Evolutionary conservation across 1,139 yeast species (phyloP), one percentile per base, ranked within the genome.

Genomic region (Lodderomyces oxycetoniae): DNA sequence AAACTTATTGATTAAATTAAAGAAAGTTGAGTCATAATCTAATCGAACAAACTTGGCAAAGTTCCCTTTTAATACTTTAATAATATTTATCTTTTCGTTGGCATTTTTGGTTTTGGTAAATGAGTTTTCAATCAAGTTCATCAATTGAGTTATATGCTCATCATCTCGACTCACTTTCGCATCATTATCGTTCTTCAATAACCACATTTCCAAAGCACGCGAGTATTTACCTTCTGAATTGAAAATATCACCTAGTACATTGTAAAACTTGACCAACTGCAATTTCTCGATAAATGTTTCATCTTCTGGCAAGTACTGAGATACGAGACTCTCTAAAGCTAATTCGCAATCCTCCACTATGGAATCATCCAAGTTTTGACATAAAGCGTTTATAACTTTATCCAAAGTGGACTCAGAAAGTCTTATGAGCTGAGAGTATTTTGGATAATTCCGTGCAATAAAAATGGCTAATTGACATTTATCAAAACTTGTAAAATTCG

Each of bases 351-450:
- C 93, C 28, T 64, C 70, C 32, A 63, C 66, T 26, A 66, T 48
- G 2, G 58, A 59, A 2, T 50, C 53, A 11, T 61, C 61, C 13
- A 57, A 50, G 39, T 58, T 63, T n/a, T 59, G 48, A 44, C 88
- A 78, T 22, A 86, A 59, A 9, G 57, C 60, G 3, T 65, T 59
- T 16, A 84, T 59, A 4, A 82, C 61, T 5, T 57, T 52, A 4
- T 69, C 64, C 28, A 83, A 52, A 1, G 63, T 58, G 4, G 77
- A 65, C 33, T 81, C 89, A 0, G 89, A 74, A 2, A 87, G 58
- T 27, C 85, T 63, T 10, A 88, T 67, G 43, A 82, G 87, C 53
- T 88, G 96, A 3, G 77, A 66, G 50, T 82, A 88, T 52, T 87
- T 87, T 3, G 95, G 79, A 42, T 79, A 77, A 50, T 84, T 86